Evolutionary conservation across 495 filamentous ascomycete genomes (phyloP), one percentile per base, ranked within the genome.

Genomic region (Penicillium herquei): DNA sequence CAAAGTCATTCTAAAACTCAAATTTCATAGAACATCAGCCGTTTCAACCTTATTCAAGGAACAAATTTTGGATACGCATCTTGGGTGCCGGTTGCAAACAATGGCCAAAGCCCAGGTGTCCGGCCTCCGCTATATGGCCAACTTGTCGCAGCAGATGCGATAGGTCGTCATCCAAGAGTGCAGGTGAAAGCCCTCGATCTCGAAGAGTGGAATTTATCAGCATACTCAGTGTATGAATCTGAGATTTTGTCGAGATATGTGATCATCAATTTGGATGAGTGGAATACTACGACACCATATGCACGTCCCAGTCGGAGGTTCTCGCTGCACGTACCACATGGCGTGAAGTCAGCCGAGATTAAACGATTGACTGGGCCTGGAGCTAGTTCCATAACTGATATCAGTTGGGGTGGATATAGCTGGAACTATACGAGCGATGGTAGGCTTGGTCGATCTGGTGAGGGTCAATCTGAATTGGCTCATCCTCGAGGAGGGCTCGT

Each of bases 1-100:
- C 2, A 1, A 45, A 37, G n/a, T 39, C 32, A 46, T 17, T 18
- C 30, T 35, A 26, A 26, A 26, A 26, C 21, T 4, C 21, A 26
- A 26, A 26, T 16, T 6, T 6, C 14, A 47, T 17, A 59, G 54
- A 55, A 45, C 37, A 62, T 62, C 12, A 54, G 54, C 41, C 59
- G 59, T 4, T 57, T 57, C 51, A 62, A 62, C 21, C 35, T 62
- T 10, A 62, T 62, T 33, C 59, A 62, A 50, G 59, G 59, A 40
- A 62, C 59, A 10, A 62, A 51, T 3, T 62, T 62, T 39, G 59
- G 59, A n/a, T 62, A 62, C 31, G 31, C 54, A 7, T 54, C 30
- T 16, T 62, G 54, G 59, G 43, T 57, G 9, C 55, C 56, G 6
- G 49, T 56, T 11, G 43, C 44, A 39, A 45, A 47, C 16, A 49